phyloP scores from a whole-genome alignment of 331 rosid species.

The Ulmus americana region DNA sequence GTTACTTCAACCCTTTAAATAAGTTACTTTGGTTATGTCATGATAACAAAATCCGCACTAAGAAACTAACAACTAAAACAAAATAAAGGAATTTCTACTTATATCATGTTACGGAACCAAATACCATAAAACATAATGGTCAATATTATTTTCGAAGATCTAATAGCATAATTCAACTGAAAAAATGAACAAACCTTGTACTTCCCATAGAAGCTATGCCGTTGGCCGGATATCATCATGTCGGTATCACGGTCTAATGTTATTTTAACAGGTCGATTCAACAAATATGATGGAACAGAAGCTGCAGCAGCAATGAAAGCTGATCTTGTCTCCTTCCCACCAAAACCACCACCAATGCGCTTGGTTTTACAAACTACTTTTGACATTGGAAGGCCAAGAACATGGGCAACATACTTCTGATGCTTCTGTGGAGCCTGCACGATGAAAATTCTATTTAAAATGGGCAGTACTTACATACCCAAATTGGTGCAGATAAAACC shows the following conservation, averaged over 20 bases:
- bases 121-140: background rate
- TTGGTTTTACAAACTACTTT: constrained; percentile 93
- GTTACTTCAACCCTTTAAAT: too few species aligned
- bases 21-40: too few species aligned
- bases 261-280: constrained; percentile 73
- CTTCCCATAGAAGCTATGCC: constrained; percentile 93
- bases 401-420: constrained; percentile 76
- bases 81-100: constrained; percentile 7
- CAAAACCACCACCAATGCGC: constrained; percentile 97
- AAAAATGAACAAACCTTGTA: constrained; percentile 57
- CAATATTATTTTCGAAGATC: background rate
- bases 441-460: background rate
- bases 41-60: too few species aligned
- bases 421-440: constrained; percentile 94
- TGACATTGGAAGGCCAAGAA: constrained; percentile 89
- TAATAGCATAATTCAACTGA: constrained; percentile 16
- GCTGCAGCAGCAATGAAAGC: constrained; percentile 81
- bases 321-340: constrained; percentile 95
- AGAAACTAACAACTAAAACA: constrained; percentile 3
- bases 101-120: background rate
- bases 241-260: constrained; percentile 82
- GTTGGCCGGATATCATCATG: constrained; percentile 89
- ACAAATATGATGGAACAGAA: constrained; percentile 74
- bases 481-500: background rate
- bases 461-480: background rate